These are phyloP conservation scores for Solanum ossicruentum DNA, from an alignment of 257 asterid species.

Conservation along the genomic window DNA sequence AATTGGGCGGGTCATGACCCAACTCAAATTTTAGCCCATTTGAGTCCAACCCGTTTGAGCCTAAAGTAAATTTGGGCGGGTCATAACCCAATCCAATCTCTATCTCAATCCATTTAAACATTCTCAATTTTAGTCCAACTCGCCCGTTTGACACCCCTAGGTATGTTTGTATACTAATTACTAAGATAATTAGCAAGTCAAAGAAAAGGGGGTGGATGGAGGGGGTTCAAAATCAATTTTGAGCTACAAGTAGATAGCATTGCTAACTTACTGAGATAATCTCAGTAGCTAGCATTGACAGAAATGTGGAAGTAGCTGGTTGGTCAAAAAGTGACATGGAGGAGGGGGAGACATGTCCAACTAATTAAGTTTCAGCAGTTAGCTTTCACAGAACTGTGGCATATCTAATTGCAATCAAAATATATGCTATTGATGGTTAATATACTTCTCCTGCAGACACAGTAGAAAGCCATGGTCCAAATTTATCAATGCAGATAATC, in stretches of 20 bases:
- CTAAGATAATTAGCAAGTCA: neutral
- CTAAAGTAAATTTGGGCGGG: too few relatives aligned
- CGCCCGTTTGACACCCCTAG: neutral
- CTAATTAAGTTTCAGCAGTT: neutral
- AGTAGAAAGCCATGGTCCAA: slow-evolving; percentile 34
- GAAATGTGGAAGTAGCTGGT: neutral
- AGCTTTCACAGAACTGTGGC: neutral
- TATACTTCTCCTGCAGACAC: slow-evolving; percentile 13
- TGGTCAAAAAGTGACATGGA: neutral
- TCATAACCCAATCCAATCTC: too few relatives aligned
- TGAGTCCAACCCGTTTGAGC: too few relatives aligned
- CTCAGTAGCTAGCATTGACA: neutral
- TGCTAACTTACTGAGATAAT: neutral
- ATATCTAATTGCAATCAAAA: neutral
- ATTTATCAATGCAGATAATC: slow-evolving; percentile 28
- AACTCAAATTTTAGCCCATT: too few relatives aligned
- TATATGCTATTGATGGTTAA: neutral
- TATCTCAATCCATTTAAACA: too few relatives aligned
- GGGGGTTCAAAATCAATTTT: neutral
- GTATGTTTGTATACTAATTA: neutral
- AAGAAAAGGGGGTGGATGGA: neutral
- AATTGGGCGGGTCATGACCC: too few relatives aligned
- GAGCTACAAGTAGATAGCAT: neutral
- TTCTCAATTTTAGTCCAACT: too few relatives aligned
- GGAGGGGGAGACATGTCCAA: neutral